Conservation (phyloP, 1,284 basidiomycete genomes). For the Puccinia horiana region DNA sequence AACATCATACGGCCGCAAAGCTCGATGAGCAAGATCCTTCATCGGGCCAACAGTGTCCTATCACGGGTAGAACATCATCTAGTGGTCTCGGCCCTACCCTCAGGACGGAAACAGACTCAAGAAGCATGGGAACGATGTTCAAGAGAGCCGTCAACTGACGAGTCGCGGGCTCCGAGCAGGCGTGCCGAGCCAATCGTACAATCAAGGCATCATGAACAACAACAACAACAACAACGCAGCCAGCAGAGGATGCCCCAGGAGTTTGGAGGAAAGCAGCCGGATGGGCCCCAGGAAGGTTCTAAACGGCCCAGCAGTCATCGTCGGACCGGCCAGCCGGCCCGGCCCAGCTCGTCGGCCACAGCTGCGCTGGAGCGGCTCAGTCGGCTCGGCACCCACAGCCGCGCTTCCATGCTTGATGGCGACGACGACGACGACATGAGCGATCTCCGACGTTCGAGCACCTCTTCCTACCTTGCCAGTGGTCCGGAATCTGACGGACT, state of each 20-base stretch:
- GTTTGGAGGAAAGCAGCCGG: too few relatives aligned
- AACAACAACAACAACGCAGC: not conserved
- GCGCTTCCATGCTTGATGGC: not conserved
- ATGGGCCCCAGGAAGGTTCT: not conserved
- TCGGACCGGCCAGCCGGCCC: not conserved
- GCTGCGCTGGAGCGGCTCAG: not conserved
- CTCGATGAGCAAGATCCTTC: constrained; percentile 44
- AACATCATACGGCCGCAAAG: constrained; percentile 2
- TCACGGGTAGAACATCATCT: constrained; percentile 6
- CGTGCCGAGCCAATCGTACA: not conserved
- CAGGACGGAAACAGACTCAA: not conserved
- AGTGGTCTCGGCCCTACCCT: not conserved
- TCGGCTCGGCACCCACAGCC: not conserved
- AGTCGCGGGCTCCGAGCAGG: not conserved
- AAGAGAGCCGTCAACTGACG: not conserved
- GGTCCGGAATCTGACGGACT: not conserved
- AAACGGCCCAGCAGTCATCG: not conserved
- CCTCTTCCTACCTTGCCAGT: not conserved
- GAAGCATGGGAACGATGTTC: not conserved
- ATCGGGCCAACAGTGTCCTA: constrained; percentile 29
- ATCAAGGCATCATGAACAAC: not conserved
- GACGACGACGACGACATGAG: not conserved
- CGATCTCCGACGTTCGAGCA: not conserved
- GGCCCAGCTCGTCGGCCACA: not conserved
- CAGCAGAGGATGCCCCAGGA: not conserved